Evolutionary conservation across 495 filamentous ascomycete genomes (phyloP), one percentile per base, ranked within the genome.

Genomic region (Trichocladium uniseriatum): DNA sequence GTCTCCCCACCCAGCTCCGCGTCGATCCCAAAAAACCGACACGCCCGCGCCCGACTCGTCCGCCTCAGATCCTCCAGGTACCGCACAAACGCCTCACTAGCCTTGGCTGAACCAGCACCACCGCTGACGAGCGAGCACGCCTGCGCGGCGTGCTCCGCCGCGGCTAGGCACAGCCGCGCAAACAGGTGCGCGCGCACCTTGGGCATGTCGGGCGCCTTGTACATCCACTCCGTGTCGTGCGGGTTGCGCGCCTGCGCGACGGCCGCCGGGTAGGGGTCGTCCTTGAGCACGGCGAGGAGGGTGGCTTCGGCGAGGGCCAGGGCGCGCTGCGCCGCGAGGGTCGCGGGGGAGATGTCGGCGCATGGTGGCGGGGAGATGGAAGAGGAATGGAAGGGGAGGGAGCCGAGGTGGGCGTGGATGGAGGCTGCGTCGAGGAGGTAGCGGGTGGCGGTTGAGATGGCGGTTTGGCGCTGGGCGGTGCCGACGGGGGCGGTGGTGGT

Each of bases 181-280:
- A 92, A 94, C 5, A 97, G 70, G 57, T 90, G 79, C 0, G 88
- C 91, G 18, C 89, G 79, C 16, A 96, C 88, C 57, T 88, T 89
- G 20, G 87, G 87, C 21, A 95, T 86, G 43, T 86, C 81, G 11
- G 89, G 87, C 1, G 84, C 76, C 58, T 82, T 83, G 55, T 89
- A 86, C 88, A 95, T 94, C 89, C 89, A 95, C 55, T 94, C 89
- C 29, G 76, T 84, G 63, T 89, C 86, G 52, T 84, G 80, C 22
- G 80, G 76, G 57, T 92, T 89, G 28, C 87, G 75, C 39, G 80
- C 78, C 48, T 88, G 84, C 10, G 86, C 79, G 27, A 88, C 83
- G 13, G 79, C 77, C 2, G 81, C 80, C 1, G 92, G 81, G 57
- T 97, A 95, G 0, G 91, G 87, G 59, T 98, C 92, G 55, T 95